Conservation (phyloP, 257 asterid genomes). For the Dorcoceras hygrometricum region DNA sequence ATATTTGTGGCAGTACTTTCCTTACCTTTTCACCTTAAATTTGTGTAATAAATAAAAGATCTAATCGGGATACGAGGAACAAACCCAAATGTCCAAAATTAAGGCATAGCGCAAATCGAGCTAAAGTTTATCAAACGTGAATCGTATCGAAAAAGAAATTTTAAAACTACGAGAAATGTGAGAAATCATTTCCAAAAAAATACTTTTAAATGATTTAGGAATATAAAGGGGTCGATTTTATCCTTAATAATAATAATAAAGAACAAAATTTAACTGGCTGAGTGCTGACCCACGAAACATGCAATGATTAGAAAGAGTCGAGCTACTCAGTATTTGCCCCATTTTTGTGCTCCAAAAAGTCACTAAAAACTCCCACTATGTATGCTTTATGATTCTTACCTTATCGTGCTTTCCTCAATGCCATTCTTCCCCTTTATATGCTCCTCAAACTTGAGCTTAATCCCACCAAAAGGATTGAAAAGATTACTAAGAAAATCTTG, state of each 20-base stretch:
- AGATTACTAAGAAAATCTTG: constrained; percentile 13
- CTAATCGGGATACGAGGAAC: no score
- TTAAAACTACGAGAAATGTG: no score
- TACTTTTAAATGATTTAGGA: not conserved
- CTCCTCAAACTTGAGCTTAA: not conserved
- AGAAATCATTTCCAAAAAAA: no score
- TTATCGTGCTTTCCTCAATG: constrained; percentile 21
- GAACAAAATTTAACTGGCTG: constrained; percentile 28
- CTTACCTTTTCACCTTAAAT: no score
- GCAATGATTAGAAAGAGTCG: constrained; percentile 56
- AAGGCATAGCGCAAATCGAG: no score
- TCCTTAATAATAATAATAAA: not conserved
- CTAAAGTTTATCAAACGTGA: no score
- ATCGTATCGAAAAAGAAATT: no score
- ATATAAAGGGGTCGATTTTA: not conserved
- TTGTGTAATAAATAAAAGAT: no score
- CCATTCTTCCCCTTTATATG: constrained; percentile 18
- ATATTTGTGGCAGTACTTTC: no score
- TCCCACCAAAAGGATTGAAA: constrained; percentile 30
- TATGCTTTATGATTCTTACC: constrained; percentile 20
- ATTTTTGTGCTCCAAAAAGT: constrained; percentile 32
- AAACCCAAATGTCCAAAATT: no score
- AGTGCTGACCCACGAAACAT: constrained; percentile 50
- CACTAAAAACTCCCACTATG: constrained; percentile 20
- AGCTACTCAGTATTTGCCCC: not conserved